Conservation (phyloP, 129 eudicot species). For the Ambrosia artemisiifolia region DNA sequence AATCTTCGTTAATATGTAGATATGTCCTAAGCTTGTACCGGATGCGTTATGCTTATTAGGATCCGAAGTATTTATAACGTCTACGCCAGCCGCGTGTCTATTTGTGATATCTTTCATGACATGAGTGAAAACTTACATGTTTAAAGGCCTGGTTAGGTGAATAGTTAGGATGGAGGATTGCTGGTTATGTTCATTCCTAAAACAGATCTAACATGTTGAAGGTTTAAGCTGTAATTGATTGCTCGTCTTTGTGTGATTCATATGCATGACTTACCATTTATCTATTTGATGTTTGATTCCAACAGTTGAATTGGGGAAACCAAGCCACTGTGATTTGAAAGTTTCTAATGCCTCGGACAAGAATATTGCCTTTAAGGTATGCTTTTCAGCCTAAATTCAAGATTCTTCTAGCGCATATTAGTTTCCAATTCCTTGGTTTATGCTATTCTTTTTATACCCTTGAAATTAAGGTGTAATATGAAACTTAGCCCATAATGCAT, state of each 20-base stretch:
- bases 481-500: neutral
- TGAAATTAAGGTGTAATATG: conserved; percentile 25
- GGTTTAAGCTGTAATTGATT: neutral
- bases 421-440: conserved; percentile 7
- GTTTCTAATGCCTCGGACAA: conserved; percentile 65
- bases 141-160: neutral
- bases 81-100: neutral
- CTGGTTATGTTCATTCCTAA: neutral
- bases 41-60: neutral
- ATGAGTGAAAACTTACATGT: neutral
- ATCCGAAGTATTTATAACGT: neutral
- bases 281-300: conserved; percentile 13
- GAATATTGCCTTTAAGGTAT: conserved; percentile 85
- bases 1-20: neutral
- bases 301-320: conserved; percentile 84
- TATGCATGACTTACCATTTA: conserved; percentile 1
- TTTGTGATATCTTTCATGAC: neutral
- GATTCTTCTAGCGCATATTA: neutral
- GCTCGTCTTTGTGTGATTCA: neutral
- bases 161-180: neutral
- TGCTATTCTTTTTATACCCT: neutral
- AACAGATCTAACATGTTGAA: neutral
- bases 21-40: neutral
- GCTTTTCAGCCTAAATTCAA: neutral
- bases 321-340: conserved; percentile 74